Evolutionary conservation across 192 early-diverging fungal species (phyloP).

Genomic region (Helicostylum pulchrum): DNA sequence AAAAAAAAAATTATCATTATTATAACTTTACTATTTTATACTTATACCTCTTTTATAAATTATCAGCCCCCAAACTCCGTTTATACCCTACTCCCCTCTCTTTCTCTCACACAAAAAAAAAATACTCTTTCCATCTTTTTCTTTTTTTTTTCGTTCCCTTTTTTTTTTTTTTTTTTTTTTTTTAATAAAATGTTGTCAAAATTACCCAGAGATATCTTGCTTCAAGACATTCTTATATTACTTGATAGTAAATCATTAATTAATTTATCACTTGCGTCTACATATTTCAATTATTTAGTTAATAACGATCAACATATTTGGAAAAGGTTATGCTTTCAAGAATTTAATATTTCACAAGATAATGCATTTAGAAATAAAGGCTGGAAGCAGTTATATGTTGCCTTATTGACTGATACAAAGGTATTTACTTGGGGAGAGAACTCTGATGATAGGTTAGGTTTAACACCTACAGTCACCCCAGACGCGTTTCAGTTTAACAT

Average conservation of each 20-base stretch:
- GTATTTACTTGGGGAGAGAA: slow-evolving; percentile 36
- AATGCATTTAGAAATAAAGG: slow-evolving; percentile 22
- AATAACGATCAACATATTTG: slow-evolving; percentile 24
- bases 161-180: slow-evolving; percentile 8
- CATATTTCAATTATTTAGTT: slow-evolving; percentile 3
- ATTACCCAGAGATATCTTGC: slow-evolving; percentile 17
- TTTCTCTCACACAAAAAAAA: background rate
- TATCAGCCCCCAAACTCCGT: too few species aligned
- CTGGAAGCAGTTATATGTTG: slow-evolving; percentile 30
- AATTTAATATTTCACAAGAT: slow-evolving; percentile 19
- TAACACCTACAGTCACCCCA: background rate
- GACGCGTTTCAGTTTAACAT: too few species aligned
- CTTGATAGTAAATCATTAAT: slow-evolving; percentile 13
- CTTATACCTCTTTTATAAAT: background rate
- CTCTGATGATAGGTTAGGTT: slow-evolving; percentile 21
- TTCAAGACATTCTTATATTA: slow-evolving; percentile 9
- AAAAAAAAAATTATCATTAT: background rate
- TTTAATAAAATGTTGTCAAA: background rate
- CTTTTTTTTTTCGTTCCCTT: too few species aligned
- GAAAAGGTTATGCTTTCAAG: slow-evolving; percentile 11
- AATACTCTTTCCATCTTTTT: background rate
- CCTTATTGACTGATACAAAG: slow-evolving; percentile 2
- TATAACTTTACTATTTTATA: background rate
- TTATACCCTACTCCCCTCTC: background rate
- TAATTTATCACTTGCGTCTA: slow-evolving; percentile 6